Percentiles rank a stretch among this genome's conserved stretches.
Conservation (phyloP, 2,329 filamentous ascomycete species). For the Trichoderma arundinaceum region DNA sequence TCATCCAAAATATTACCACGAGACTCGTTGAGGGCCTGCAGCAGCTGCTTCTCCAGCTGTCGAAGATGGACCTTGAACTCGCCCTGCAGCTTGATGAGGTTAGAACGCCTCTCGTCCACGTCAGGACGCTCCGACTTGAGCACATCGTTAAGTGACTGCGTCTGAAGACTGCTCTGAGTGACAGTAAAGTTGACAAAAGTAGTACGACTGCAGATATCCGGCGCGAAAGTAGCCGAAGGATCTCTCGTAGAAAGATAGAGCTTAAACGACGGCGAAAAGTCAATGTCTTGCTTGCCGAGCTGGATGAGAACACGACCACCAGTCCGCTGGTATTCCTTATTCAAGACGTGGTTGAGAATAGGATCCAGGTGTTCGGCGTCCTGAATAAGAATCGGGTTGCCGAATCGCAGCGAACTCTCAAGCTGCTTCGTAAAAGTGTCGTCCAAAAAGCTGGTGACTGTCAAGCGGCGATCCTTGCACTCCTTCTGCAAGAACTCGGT, state of each 20-base stretch:
- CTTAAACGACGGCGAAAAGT: slow-evolving; percentile 96
- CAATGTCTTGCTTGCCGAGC: slow-evolving; percentile 97
- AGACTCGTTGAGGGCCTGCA: slow-evolving; percentile 96
- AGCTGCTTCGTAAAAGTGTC: slow-evolving; percentile 98
- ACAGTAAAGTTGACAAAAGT: slow-evolving; percentile 99
- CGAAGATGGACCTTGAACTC: slow-evolving; percentile 99
- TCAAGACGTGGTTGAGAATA: slow-evolving; percentile 96
- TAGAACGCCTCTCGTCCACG: slow-evolving; percentile 93
- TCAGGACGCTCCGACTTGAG: slow-evolving; percentile 97
- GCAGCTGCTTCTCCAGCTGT: slow-evolving; percentile 88
- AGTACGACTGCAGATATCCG: slow-evolving; percentile 96
- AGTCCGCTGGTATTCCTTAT: slow-evolving; percentile 99
- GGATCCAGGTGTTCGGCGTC: slow-evolving; percentile 97
- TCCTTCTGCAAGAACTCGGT: slow-evolving; percentile 96
- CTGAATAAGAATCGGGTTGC: slow-evolving; percentile 97
- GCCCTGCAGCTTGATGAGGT: slow-evolving; percentile 97
- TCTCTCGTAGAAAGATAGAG: slow-evolving; percentile 94
- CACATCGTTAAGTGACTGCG: slow-evolving; percentile 95
- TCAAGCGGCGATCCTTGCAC: slow-evolving; percentile 89
- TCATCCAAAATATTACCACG: slow-evolving; percentile 98
- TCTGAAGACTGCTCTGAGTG: slow-evolving; percentile 97
- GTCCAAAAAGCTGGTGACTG: slow-evolving; percentile 96
- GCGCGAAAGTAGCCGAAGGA: slow-evolving; percentile 92
- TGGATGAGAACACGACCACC: slow-evolving; percentile 97
- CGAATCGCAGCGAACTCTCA: slow-evolving; percentile 94